Evolutionary conservation across 139 green algal species (phyloP).

Genomic region (Auxenochlorella pyrenoidosa): DNA sequence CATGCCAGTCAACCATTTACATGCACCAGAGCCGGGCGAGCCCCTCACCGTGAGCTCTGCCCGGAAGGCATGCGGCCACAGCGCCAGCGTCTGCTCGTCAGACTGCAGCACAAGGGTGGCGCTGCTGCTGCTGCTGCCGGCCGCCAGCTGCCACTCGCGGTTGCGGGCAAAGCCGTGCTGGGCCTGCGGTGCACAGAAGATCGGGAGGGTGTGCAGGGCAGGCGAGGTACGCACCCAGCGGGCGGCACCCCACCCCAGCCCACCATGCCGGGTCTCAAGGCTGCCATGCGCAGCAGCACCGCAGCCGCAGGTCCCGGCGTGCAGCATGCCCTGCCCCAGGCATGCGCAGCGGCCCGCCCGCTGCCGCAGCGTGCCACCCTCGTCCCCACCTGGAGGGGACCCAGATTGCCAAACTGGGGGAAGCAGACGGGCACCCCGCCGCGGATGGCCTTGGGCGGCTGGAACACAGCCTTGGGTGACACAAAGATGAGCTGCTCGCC

Average conservation of each 20-base stretch:
- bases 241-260: not conserved
- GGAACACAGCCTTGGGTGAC: conserved; percentile 82
- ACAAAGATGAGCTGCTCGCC: conserved; percentile 83
- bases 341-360: no score
- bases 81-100: not conserved
- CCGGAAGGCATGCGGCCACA: conserved; percentile 63
- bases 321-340: no score
- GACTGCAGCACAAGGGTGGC: conserved; percentile 44
- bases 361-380: no score
- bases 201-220: not conserved
- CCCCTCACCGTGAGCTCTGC: not conserved
- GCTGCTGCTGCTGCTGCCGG: not conserved
- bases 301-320: no score
- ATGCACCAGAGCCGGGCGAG: no score
- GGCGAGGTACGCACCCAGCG: not conserved
- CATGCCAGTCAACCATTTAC: no score
- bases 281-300: no score
- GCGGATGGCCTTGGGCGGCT: conserved; percentile 88
- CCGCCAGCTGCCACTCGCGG: conserved; percentile 58
- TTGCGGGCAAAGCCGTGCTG: conserved; percentile 93
- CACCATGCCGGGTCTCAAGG: not conserved
- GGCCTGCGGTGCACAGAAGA: not conserved
- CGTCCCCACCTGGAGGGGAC: conserved; percentile 28
- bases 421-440: conserved; percentile 90
- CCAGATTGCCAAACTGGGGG: conserved; percentile 87